Percentiles rank a stretch among this genome's conserved stretches.
These are phyloP conservation scores for Apiospora malaysiana DNA, from an alignment of 2,329 filamentous ascomycete species.

Conservation along the genomic window DNA sequence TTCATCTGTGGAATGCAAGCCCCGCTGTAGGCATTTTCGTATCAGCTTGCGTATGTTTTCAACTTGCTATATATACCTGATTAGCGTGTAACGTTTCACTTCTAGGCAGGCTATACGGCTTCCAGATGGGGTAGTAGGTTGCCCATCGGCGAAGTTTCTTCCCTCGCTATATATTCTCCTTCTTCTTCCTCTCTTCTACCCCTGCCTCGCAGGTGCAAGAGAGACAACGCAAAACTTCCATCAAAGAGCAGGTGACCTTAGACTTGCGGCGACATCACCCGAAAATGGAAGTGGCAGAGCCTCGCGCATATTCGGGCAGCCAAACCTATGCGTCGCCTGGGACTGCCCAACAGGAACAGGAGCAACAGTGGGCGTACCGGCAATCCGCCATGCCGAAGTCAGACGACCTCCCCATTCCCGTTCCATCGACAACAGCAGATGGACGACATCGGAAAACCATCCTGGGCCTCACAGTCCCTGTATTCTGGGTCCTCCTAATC, in stretches of 20 bases:
- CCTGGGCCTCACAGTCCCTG: slow-evolving; percentile 32
- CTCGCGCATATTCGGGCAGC: not conserved
- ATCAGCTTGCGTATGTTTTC: not conserved
- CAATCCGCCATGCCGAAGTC: not conserved
- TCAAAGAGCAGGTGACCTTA: not conserved
- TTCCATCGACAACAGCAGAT: not conserved
- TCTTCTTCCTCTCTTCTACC: too few species aligned
- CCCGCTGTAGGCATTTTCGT: not conserved
- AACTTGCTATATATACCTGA: not conserved
- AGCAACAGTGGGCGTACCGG: not conserved
- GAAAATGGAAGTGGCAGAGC: not conserved
- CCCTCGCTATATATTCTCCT: too few species aligned
- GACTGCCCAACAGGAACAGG: not conserved
- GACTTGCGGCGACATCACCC: not conserved
- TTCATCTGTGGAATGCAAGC: not conserved
- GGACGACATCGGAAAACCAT: slow-evolving; percentile 23
- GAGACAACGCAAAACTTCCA: too few species aligned
- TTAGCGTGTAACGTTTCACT: not conserved
- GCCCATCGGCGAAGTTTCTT: too few species aligned
- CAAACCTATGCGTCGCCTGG: not conserved
- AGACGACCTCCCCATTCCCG: not conserved
- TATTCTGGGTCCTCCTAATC: slow-evolving; percentile 34
- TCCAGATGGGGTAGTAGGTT: not conserved
- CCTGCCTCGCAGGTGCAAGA: too few species aligned
- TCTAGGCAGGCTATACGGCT: not conserved